A percentile compares a stretch with the other conserved stretches of the same genome.
phyloP scores from a whole-genome alignment of 208 protist genomes.

The Ichthyophonus hoferi region DNA sequence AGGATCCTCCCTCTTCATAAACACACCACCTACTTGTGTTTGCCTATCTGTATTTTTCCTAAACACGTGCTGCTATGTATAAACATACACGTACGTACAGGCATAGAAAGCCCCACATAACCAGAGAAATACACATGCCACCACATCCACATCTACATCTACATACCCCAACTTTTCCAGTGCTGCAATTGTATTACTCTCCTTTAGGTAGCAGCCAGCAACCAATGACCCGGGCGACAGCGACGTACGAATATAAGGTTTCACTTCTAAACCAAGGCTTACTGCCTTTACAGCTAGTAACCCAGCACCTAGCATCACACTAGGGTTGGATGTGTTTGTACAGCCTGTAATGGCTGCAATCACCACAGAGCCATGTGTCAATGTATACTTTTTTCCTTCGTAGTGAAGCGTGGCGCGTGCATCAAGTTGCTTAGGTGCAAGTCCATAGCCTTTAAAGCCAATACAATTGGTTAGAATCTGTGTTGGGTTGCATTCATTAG shows the following conservation, averaged over 20 bases:
- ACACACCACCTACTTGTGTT: no score
- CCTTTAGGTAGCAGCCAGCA: slow-evolving; percentile 3
- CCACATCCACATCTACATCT: not conserved
- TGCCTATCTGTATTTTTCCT: no score
- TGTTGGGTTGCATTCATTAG: no score
- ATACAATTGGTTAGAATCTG: slow-evolving; percentile 75
- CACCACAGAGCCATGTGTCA: slow-evolving; percentile 31
- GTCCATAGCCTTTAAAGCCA: slow-evolving; percentile 90
- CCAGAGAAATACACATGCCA: no score
- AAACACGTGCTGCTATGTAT: no score
- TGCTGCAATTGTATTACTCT: not conserved
- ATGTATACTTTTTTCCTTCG: slow-evolving; percentile 66
- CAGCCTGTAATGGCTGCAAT: slow-evolving; percentile 35
- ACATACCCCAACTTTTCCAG: not conserved
- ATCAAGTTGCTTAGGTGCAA: slow-evolving; percentile 68
- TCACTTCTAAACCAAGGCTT: not conserved
- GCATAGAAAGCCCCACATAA: no score
- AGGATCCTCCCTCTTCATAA: no score
- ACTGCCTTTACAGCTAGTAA: slow-evolving; percentile 10
- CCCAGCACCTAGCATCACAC: slow-evolving; percentile 38
- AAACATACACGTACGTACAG: no score
- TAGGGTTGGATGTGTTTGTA: slow-evolving; percentile 34
- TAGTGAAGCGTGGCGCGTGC: slow-evolving; percentile 74
- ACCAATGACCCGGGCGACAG: not conserved
- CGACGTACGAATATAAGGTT: not conserved